Base-by-base conservation (phyloP, 2,329 filamentous ascomycete genomes). In the Lachnellula hyalina region DNA sequence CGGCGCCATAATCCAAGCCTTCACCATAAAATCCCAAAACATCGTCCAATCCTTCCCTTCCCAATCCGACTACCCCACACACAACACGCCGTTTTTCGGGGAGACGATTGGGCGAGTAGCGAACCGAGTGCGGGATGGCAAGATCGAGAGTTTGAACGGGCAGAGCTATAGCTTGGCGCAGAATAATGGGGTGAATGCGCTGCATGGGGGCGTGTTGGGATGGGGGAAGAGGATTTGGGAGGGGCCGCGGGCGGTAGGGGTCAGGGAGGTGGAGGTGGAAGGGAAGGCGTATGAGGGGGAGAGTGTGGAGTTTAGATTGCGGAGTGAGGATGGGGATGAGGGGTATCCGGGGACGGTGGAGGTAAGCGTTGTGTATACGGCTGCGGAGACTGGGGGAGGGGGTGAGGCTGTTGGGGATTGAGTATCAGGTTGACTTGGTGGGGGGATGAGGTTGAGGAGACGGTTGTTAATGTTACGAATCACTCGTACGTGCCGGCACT, bases 401-500 rank as follows among this genome's bases (percentile, higher is more conserved):
- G 58, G 85, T 86, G 60, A 84, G 82, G 1, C 82, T 94, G 19
- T 73, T 97, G 54, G 85, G 85, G 54, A 89, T 95, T 49, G 94
- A 97, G 71, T 97, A 95, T 70, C 89, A 96, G 76, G 91, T 88
- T 19, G 84, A 90, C 71, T 78, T 97, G 47, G 79, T 90, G 53
- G 64, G 54, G 54, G 14, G 3, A 48, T 44, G 86, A 87, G 49
- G 86, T 85, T 12, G 85, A 92, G n/a, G 93, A 96, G 78, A 97
- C 93, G 0, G 85, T 85, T 42, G 82, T 97, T 70, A 95, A 92
- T 73, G 81, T 97, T 74, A 97, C 94, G 49, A 99, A 97, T 75
- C 93, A 99, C 76, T 95, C 90, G 87, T 90, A 72, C 63, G 76
- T 70, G 8, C 35, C 17, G 21, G 23, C 15, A 17, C 36, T 36